Evolutionary conservation across 805 yeast genomes (phyloP), one percentile per base, ranked within the genome.

Genomic region (Pichia insulana): DNA sequence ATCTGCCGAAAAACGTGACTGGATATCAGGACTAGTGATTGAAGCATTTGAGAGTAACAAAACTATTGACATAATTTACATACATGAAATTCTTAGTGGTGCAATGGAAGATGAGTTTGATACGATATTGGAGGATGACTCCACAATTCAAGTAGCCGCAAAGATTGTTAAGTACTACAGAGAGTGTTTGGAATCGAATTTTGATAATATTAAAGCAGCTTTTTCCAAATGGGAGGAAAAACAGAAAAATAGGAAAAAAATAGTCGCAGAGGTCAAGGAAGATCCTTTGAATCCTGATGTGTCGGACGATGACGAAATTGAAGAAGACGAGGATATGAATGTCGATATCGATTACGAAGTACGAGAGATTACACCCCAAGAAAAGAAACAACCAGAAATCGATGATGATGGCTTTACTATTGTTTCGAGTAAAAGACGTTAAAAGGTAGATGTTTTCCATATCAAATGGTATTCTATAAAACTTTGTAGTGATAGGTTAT

Each of bases 31-130:
- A 4, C 66, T 85, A 12, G 76, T 90, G 2, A 74, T 88, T 25
- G 97, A 87, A 30, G 68, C 88, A 41, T 92, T 90, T 56, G 69
- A 62, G 35, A 67, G 68, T 7, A 79, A 73, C 37, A 73, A 68
- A 39, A 70, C 74, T 4, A 84, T 90, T 5, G 97, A 88, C 53
- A 68, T 83, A 3, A 79, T 76, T 31, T 74, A 83, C 49, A 75
- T 92, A 22, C 97, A 92, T 63, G 95, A 84, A 56, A 76, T 95
- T 15, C 66, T 92, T 46, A 67, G 83, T 40, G 83, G 83, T 56
- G 92, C 95, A 20, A 86, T 92, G 96, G 78, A 80, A 46, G 98
- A 90, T 63, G 99, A 92, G 61, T 92, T 90, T 56, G 97, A 87
- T 45, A 83, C 82, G 8, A 73, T 78, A 35, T 76, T 92, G 34